These are phyloP conservation scores for Cladosporium phlei DNA, from an alignment of 2,329 filamentous ascomycete genomes.

Conservation along the genomic window DNA sequence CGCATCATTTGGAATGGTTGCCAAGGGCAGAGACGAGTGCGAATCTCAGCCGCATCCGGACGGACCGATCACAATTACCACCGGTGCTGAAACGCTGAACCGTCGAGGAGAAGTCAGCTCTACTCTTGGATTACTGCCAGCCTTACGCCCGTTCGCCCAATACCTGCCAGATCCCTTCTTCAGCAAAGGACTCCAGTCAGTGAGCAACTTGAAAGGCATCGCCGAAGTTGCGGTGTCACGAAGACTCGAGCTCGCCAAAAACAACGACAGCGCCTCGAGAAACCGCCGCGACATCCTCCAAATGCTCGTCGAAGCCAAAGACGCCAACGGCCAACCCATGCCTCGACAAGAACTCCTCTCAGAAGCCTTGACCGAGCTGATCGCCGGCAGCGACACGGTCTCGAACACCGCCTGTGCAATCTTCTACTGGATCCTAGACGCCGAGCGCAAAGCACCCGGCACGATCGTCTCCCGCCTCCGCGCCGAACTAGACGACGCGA, in stretches of 20 bases:
- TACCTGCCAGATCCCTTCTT: slow-evolving; percentile 26
- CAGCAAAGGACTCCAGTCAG: slow-evolving; percentile 22
- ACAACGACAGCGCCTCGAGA: slow-evolving; percentile 4
- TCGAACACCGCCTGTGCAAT: slow-evolving; percentile 29
- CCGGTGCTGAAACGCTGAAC: slow-evolving; percentile 22
- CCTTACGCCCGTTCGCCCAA: slow-evolving; percentile 19
- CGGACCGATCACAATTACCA: slow-evolving; percentile 17
- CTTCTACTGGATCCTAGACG: slow-evolving; percentile 24
- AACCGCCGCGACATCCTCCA: slow-evolving; percentile 30
- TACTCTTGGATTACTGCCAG: slow-evolving; percentile 19
- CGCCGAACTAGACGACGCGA: slow-evolving; percentile 27
- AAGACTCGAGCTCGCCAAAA: slow-evolving; percentile 18
- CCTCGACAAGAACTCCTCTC: slow-evolving; percentile 28
- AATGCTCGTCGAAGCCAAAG: slow-evolving; percentile 29
- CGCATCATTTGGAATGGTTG: slow-evolving; percentile 25
- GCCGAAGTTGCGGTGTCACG: slow-evolving; percentile 29
- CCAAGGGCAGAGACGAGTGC: slow-evolving; percentile 22
- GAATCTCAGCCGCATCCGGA: slow-evolving; percentile 20
- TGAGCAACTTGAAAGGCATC: slow-evolving; percentile 23
- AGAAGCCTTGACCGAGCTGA: slow-evolving; percentile 32
- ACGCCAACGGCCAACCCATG: slow-evolving; percentile 28
- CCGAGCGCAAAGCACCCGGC: slow-evolving; percentile 25
- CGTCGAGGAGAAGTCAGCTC: slow-evolving; percentile 23
- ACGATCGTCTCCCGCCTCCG: slow-evolving; percentile 23
- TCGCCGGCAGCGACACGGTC: slow-evolving; percentile 34